Evolutionary conservation across 179 eudicot species (phyloP).

Genomic region (Carnegiea gigantea): DNA sequence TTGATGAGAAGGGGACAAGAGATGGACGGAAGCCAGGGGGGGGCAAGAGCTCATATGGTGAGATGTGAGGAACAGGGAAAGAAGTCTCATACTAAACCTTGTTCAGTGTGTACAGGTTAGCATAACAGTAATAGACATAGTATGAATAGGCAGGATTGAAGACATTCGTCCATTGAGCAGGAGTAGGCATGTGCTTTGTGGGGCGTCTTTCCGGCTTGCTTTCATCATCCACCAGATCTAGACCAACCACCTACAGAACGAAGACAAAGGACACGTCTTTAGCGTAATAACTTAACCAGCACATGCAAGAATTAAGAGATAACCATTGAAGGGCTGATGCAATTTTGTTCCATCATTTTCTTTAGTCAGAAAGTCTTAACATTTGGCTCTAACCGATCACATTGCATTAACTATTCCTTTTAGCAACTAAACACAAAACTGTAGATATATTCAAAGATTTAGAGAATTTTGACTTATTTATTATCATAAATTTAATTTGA

Average conservation of each 20-base stretch:
- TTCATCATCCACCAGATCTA: slow-evolving; percentile 98
- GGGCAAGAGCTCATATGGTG: neutral
- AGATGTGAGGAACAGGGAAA: neutral
- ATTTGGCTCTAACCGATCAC: neutral
- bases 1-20: neutral
- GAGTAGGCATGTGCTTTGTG: slow-evolving; percentile 98
- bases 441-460: neutral
- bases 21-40: neutral
- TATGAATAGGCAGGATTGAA: slow-evolving; percentile 96
- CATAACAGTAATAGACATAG: slow-evolving; percentile 94
- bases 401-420: neutral
- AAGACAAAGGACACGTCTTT: neutral
- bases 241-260: slow-evolving; percentile 71
- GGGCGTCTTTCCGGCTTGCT: slow-evolving; percentile 99
- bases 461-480: neutral
- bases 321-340: neutral
- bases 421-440: neutral
- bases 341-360: neutral
- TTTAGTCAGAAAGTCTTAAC: neutral
- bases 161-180: slow-evolving; percentile 90
- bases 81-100: slow-evolving; percentile 49
- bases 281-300: neutral
- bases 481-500: neutral
- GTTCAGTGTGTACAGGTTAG: slow-evolving; percentile 91
- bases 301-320: slow-evolving; percentile 1